Conservation (phyloP, 179 eudicot genomes). For the Silene coronaria region DNA sequence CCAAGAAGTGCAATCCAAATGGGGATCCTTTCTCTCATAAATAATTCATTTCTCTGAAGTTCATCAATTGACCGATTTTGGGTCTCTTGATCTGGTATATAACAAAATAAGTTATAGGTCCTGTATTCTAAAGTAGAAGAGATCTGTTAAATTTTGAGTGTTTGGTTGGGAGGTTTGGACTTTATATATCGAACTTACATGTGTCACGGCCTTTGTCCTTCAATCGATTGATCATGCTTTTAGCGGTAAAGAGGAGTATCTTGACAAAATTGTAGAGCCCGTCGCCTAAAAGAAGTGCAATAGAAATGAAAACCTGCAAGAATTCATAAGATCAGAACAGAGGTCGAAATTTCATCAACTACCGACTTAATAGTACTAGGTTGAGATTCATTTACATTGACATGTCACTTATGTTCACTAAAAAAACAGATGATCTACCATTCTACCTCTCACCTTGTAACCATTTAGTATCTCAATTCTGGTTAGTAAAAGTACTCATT, state of each 20-base stretch:
- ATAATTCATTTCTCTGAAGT: constrained; percentile 44
- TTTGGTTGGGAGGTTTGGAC: not conserved
- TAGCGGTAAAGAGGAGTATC: constrained; percentile 49
- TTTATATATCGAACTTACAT: constrained; percentile 23
- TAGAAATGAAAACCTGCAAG: constrained; percentile 74
- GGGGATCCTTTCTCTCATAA: constrained; percentile 60
- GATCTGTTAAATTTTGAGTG: not conserved
- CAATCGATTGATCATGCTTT: constrained; percentile 37
- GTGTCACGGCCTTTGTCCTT: constrained; percentile 33
- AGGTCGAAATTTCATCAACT: not conserved
- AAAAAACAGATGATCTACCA: too few relatives aligned
- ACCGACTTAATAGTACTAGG: not conserved
- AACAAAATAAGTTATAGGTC: constrained; percentile 7
- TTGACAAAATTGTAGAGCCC: constrained; percentile 80
- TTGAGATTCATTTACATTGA: too few relatives aligned
- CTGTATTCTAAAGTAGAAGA: constrained; percentile 4
- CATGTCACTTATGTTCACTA: too few relatives aligned
- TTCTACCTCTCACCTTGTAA: too few relatives aligned
- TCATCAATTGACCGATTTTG: constrained; percentile 29
- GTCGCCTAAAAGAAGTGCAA: constrained; percentile 82
- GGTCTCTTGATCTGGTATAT: constrained; percentile 27
- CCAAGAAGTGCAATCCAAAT: constrained; percentile 63
- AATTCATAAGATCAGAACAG: not conserved
- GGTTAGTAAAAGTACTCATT: not conserved
- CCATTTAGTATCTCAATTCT: too few relatives aligned